phyloP scores from a whole-genome alignment of 768 basidiomycete genomes.

The Hericium rajendrae region DNA sequence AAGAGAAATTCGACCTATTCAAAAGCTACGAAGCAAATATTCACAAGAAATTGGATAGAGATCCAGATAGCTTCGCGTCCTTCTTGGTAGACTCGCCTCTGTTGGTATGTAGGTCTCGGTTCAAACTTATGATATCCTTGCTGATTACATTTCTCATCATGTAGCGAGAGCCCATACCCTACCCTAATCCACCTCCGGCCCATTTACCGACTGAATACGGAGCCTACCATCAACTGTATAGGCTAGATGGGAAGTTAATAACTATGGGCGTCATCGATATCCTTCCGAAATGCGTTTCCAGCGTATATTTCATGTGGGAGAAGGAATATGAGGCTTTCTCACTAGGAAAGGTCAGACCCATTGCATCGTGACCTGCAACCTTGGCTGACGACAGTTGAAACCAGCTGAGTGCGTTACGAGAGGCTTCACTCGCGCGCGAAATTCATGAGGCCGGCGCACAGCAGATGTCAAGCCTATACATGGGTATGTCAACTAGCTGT shows the following conservation, averaged over 20 bases:
- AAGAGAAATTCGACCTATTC: slow-evolving; percentile 77
- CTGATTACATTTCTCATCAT: background rate
- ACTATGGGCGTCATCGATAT: slow-evolving; percentile 89
- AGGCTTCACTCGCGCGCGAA: slow-evolving; percentile 65
- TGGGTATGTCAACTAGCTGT: slow-evolving; percentile 45
- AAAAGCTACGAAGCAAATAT: slow-evolving; percentile 69
- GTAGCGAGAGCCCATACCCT: slow-evolving; percentile 55
- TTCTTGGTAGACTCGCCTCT: slow-evolving; percentile 82
- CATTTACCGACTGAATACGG: slow-evolving; percentile 76
- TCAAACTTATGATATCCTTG: background rate
- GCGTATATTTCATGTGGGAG: slow-evolving; percentile 88
- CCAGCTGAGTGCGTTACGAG: slow-evolving; percentile 79
- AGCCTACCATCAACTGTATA: slow-evolving; percentile 87
- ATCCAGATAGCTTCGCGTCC: slow-evolving; percentile 42
- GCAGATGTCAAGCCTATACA: slow-evolving; percentile 64
- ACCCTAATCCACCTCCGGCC: slow-evolving; percentile 33
- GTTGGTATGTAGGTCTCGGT: slow-evolving; percentile 32
- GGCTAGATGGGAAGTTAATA: slow-evolving; percentile 70
- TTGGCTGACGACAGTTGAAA: slow-evolving; percentile 18
- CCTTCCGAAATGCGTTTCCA: slow-evolving; percentile 75
- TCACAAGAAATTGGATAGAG: slow-evolving; percentile 57
- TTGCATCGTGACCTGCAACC: background rate
- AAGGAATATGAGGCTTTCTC: slow-evolving; percentile 57
- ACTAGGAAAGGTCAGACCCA: slow-evolving; percentile 57
- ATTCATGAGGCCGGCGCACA: slow-evolving; percentile 60